Base-by-base conservation (phyloP, 768 basidiomycete genomes). In the Hysterangium stoloniferum region DNA sequence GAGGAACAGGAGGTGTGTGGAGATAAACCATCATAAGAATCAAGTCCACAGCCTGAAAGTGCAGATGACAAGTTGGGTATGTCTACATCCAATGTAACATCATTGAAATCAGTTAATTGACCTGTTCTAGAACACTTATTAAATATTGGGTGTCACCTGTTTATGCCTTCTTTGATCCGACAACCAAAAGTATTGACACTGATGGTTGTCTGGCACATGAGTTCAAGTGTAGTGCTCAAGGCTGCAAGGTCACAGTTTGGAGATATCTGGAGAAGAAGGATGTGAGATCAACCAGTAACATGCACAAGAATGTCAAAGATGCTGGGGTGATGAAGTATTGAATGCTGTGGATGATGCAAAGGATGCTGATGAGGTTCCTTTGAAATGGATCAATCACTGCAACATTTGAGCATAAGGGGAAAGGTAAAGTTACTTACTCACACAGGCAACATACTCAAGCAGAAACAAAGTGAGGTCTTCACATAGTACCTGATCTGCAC, bases 161-260 rank as follows among this genome's bases (percentile, higher is more conserved):
- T 8, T 72, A 72, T 58, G 64, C 60, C 0, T 69, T 70, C 57
- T 71, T 64, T 35, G 29, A 66, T 1, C 60, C 62, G 0, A 47
- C 3, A 0, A 57, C 60, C 1, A 24, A 12, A 0, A 60, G 67
- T 34, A 54, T 52, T 17, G 52, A 61, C 28, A 50, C 58, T 4
- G 41, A 61, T 28, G 58, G 57, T 6, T 48, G 57, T 6, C 55
- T 49, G 12, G 44, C 38, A n/a, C 67, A 68, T 44, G 56, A 36
- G n/a, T 71, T 69, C 55, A 34, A 49, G 12, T 69, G 65, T 24
- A 31, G 44, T 11, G 59, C 57, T n/a, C 9, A 54, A 47, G 6
- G 36, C 46, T 19, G 52, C 28, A 35, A 28, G 35, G 48, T 53
- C 20, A n/a, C 45, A 7, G 11, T 58, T n/a, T 24, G 36, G 0